Base-by-base conservation (phyloP, 805 yeast species). In the Wickerhamiella australiensis region DNA sequence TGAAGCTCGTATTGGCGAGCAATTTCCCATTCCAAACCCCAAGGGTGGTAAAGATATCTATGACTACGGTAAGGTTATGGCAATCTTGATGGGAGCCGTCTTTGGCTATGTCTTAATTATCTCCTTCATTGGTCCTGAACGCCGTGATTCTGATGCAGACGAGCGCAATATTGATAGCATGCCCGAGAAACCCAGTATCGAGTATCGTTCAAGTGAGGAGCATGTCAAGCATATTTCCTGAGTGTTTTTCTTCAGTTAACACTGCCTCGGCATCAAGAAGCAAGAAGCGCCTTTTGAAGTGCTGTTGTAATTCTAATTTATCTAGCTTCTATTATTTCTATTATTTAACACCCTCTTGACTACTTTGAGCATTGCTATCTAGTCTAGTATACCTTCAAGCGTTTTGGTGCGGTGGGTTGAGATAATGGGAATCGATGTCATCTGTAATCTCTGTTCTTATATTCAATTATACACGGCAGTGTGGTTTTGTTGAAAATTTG, bases 21-120 rank as follows among this genome's bases (percentile, higher is more conserved):
- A 68, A 47, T 82, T 79, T 69, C 86, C 85, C 2, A 57, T 79
- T 26, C 57, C 54, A 42, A 59, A 65, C 37, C 58, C 61, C 15
- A 50, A 50, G 1, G 75, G 72, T 13, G 49, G 42, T 9, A 48
- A 51, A 20, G 56, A 49, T 26, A 52, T 61, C 48, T 76, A 71
- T 59, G 71, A 82, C 60, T 82, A 82, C 62, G 82, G 80, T n/a
- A 75, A 73, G 57, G 84, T 79, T 46, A 80, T 80, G 85, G 73
- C 79, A 29, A 77, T 79, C 46, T 76, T 80, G 60, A 77, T 78
- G 71, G 83, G 80, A 22, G 76, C 80, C 50, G 84, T 78, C 42
- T 76, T 77, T 59, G 77, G 68, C 8, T 77, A 69, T 58, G 62
- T 77, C 47, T 55, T 78, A 17, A 47, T 77, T 25, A 64, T 74